phyloP scores from a whole-genome alignment of 2,329 filamentous ascomycete species.

The Trichophyton mentagrophytes region DNA sequence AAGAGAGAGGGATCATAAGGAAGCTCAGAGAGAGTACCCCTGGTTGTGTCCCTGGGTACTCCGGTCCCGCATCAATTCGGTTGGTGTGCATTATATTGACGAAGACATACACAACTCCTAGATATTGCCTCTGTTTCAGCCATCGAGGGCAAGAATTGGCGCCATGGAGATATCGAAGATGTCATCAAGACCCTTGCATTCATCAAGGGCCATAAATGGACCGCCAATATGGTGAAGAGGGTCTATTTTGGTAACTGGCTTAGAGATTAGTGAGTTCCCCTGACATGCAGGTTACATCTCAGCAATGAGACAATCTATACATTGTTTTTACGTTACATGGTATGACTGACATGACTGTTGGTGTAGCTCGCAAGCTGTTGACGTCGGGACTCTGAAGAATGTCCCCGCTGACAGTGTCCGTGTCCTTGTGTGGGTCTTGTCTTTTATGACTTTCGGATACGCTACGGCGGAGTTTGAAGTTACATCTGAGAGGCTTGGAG shows the following conservation, averaged over 20 bases:
- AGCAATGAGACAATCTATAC: background rate
- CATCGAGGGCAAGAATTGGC: constrained; percentile 41
- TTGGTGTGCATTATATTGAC: background rate
- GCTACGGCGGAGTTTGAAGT: constrained; percentile 80
- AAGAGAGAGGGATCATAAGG: background rate
- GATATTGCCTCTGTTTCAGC: constrained; percentile 39
- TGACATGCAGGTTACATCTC: background rate
- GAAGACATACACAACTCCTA: constrained; percentile 10
- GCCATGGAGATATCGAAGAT: constrained; percentile 61
- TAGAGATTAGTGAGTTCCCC: constrained; percentile 50
- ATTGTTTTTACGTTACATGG: background rate
- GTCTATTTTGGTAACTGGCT: constrained; percentile 83
- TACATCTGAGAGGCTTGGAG: constrained; percentile 63
- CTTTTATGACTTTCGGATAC: constrained; percentile 70
- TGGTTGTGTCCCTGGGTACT: too few relatives aligned
- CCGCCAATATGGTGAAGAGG: constrained; percentile 61
- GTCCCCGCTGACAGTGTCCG: constrained; percentile 67
- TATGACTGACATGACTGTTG: background rate
- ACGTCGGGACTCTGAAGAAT: constrained; percentile 66
- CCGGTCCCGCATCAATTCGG: background rate
- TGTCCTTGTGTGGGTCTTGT: constrained; percentile 68
- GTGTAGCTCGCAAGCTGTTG: constrained; percentile 58
- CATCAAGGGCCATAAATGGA: constrained; percentile 74
- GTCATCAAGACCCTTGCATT: constrained; percentile 66
- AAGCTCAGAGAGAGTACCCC: background rate